These are phyloP conservation scores for Alternaria postmessia DNA, from an alignment of 2,329 filamentous ascomycete species.

Conservation along the genomic window DNA sequence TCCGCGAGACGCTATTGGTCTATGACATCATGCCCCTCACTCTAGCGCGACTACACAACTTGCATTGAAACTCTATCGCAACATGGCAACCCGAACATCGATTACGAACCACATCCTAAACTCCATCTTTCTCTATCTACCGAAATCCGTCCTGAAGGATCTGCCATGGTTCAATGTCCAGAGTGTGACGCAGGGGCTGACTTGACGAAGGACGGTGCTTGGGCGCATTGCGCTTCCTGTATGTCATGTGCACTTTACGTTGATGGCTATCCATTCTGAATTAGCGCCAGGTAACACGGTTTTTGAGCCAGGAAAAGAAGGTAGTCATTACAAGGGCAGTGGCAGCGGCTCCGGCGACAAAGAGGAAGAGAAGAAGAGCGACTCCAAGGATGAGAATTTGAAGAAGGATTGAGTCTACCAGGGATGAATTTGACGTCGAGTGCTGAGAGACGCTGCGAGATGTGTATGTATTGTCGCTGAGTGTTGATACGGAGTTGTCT, in stretches of 20 bases:
- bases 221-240: conserved; percentile 43
- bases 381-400: conserved; percentile 17
- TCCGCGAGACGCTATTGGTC: conserved; percentile 12
- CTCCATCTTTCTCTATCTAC: neutral
- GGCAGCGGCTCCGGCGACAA: conserved; percentile 39
- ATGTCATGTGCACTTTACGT: conserved; percentile 3
- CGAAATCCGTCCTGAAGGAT: neutral
- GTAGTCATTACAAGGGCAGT: conserved; percentile 33
- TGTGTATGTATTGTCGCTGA: neutral
- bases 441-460: neutral
- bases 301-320: conserved; percentile 42
- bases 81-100: neutral
- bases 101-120: neutral
- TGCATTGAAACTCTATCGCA: conserved; percentile 7
- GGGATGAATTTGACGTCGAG: neutral
- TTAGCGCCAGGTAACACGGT: conserved; percentile 25
- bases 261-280: neutral
- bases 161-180: conserved; percentile 36
- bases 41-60: conserved; percentile 8
- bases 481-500: neutral
- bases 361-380: conserved; percentile 30
- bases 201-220: conserved; percentile 40
- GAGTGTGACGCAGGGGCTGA: conserved; percentile 41
- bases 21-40: conserved; percentile 23
- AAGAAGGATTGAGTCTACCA: conserved; percentile 6